These are phyloP conservation scores for Taphrina flavorubra DNA, from an alignment of 1,139 yeast genomes.

Conservation along the genomic window DNA sequence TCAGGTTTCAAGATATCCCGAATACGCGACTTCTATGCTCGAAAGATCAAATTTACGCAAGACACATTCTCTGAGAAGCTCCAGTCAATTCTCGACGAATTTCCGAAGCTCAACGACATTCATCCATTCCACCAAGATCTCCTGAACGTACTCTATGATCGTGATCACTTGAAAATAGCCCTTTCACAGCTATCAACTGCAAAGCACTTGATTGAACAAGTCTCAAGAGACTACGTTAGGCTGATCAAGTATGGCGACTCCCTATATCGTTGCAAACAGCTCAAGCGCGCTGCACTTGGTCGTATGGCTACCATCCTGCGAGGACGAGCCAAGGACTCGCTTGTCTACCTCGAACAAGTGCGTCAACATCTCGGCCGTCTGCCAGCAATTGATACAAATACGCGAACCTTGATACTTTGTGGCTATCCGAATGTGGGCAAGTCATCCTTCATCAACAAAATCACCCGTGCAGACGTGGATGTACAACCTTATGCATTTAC, in stretches of 20 bases:
- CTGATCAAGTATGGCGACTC: constrained; percentile 96
- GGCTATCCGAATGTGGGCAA: constrained; percentile 99
- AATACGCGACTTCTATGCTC: constrained; percentile 96
- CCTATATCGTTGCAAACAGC: constrained; percentile 95
- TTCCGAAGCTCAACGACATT: constrained; percentile 95
- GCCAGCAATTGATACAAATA: constrained; percentile 97
- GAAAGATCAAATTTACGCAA: constrained; percentile 93
- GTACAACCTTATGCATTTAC: constrained; percentile 99
- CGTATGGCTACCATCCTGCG: constrained; percentile 98
- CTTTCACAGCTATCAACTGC: constrained; percentile 94
- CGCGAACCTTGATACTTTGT: constrained; percentile 94
- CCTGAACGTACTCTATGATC: constrained; percentile 96
- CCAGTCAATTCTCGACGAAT: constrained; percentile 79
- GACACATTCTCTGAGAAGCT: constrained; percentile 95
- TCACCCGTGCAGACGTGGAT: constrained; percentile 97
- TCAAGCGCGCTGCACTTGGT: constrained; percentile 97
- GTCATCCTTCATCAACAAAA: constrained; percentile 88
- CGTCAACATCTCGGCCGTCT: constrained; percentile 98
- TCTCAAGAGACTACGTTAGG: constrained; percentile 90
- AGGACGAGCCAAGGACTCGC: constrained; percentile 84
- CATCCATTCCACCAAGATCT: constrained; percentile 98
- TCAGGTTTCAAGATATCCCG: constrained; percentile 96
- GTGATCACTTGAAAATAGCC: constrained; percentile 97
- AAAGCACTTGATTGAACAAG: constrained; percentile 91
- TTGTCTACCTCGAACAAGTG: constrained; percentile 92